These are phyloP conservation scores for Amaranthus tricolor DNA, from an alignment of 179 eudicot species.

Conservation along the genomic window DNA sequence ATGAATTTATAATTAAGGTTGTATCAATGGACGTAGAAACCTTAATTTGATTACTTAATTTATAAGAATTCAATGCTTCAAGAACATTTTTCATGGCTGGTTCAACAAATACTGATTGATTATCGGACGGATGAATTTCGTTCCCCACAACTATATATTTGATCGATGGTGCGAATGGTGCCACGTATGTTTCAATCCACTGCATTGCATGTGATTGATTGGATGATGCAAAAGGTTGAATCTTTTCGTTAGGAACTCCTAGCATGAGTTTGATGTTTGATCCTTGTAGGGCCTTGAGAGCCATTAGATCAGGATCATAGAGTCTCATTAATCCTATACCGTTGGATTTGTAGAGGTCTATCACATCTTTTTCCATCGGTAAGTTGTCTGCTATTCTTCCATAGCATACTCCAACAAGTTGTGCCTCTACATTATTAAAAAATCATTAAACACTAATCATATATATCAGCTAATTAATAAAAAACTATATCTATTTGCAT, in stretches of 20 bases:
- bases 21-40: slow-evolving; percentile 25
- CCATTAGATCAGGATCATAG: slow-evolving; percentile 35
- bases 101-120: slow-evolving; percentile 26
- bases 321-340: slow-evolving; percentile 42
- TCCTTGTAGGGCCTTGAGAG: slow-evolving; percentile 47
- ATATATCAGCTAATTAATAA: too few species aligned
- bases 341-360: slow-evolving; percentile 40
- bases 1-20: slow-evolving; percentile 1
- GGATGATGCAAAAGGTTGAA: slow-evolving; percentile 27
- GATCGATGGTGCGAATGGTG: slow-evolving; percentile 33
- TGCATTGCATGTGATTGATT: slow-evolving; percentile 27
- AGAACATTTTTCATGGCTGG: slow-evolving; percentile 51
- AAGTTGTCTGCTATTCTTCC: slow-evolving; percentile 42
- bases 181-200: slow-evolving; percentile 46
- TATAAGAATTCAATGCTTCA: slow-evolving; percentile 27
- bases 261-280: slow-evolving; percentile 44
- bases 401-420: slow-evolving; percentile 42
- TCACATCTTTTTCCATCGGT: slow-evolving; percentile 38
- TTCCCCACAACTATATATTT: slow-evolving; percentile 56
- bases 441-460: too few species aligned
- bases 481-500: too few species aligned
- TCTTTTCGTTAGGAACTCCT: slow-evolving; percentile 30
- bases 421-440: slow-evolving; percentile 36
- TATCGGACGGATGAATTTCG: slow-evolving; percentile 37
- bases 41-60: slow-evolving; percentile 38